Base-by-base conservation (phyloP, 1,284 basidiomycete genomes). In the Exsudoporus floridanus region DNA sequence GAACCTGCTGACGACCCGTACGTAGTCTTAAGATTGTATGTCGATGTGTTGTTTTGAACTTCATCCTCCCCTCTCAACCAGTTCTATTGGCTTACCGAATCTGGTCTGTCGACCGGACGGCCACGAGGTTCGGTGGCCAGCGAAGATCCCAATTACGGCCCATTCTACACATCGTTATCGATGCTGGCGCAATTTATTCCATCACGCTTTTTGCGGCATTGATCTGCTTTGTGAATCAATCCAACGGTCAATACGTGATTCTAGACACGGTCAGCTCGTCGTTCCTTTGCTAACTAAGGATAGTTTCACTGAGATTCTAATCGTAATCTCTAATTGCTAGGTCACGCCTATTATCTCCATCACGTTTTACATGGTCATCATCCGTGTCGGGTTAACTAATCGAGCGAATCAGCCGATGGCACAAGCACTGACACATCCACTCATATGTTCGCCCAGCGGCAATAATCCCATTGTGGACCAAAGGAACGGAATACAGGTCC, bases 121-220 rank as follows among this genome's bases (percentile, higher is more conserved):
- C 37, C n/a, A 2, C 37, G n/a, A 46, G 23, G 23, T 3, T 27
- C 19, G 9, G 7, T 43, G 25, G 37, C n/a, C 23, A 27, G 23
- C 38, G 18, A 44, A 19, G 14, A 6, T 53, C 41, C 2, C 16
- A 14, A 14, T 35, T 53, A 13, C 35, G 25, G 30, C 35, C 40
- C 13, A 18, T 59, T 18, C n/a, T 57, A 21, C 38, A 41, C 28
- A 21, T 60, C 25, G 19, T 58, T 3, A 1, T 58, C 23, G 56
- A 58, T 57, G 47, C 56, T 1, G 47, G 54, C 10, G n/a, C 30
- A 7, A 45, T 60, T 9, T 58, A 60, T 25, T 60, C 56, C 3
- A 1, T 44, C 14, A 38, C 40, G 6, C 56, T 59, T 30, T 1
- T 46, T 4, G 25, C 25, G 13, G 39, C 44, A 18, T 8, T 46